A percentile compares a stretch with the other conserved stretches of the same genome.
These are phyloP conservation scores for Adansonia digitata DNA, from an alignment of 345 rosid species.

Conservation along the genomic window DNA sequence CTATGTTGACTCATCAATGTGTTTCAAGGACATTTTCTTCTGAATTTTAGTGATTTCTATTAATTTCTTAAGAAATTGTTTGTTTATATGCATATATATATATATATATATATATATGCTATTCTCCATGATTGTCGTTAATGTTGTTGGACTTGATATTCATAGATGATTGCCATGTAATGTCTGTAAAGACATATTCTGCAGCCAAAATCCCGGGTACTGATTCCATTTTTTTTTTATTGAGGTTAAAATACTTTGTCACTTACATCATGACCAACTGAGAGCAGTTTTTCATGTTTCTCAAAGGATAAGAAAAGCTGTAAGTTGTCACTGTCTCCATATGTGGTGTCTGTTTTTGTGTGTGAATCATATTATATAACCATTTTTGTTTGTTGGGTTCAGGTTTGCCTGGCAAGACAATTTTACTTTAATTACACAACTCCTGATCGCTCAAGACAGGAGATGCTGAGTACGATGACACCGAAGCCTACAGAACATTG, in stretches of 20 bases:
- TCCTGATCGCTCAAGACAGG: conserved; percentile 87
- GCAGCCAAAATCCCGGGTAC: neutral
- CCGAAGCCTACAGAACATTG: conserved; percentile 76
- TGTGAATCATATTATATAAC: neutral
- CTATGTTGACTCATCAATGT: neutral
- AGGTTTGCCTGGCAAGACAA: conserved; percentile 79
- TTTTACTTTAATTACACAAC: conserved; percentile 84
- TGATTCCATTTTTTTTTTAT: conserved; percentile 10
- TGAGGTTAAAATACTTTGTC: conserved; percentile 83
- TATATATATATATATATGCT: neutral
- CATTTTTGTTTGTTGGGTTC: conserved; percentile 18
- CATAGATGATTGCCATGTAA: neutral
- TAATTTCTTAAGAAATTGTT: neutral
- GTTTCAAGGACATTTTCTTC: neutral
- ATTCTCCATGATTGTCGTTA: neutral
- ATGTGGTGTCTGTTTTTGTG: neutral
- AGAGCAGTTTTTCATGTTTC: conserved; percentile 89
- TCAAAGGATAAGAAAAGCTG: conserved; percentile 70
- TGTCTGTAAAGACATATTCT: neutral
- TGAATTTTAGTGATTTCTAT: neutral
- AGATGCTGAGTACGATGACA: conserved; percentile 64
- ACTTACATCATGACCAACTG: conserved; percentile 92
- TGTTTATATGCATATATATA: neutral
- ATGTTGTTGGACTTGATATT: neutral
- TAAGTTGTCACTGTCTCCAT: conserved; percentile 29